phyloP scores from a whole-genome alignment of 441 rosid species.

The Manihot esculenta region DNA sequence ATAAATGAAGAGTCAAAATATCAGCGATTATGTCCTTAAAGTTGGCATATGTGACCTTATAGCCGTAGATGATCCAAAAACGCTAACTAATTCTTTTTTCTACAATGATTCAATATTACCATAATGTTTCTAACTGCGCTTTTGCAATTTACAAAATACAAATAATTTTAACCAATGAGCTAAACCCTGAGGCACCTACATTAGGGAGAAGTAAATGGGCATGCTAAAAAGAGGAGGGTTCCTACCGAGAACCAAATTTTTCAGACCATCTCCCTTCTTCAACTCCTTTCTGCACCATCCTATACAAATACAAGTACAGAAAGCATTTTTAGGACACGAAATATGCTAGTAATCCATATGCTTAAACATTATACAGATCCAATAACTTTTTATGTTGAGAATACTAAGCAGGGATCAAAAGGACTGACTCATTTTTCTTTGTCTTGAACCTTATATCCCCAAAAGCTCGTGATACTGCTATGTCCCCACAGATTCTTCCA shows the following conservation, averaged over 20 bases:
- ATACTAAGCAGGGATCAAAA: constrained; percentile 18
- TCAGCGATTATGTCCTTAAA: not conserved
- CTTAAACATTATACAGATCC: not conserved
- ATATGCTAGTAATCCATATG: not conserved
- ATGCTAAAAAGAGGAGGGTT: not conserved
- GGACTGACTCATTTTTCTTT: constrained; percentile 72
- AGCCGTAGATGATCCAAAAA: not conserved
- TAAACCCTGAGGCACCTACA: not conserved
- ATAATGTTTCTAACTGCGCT: too few species aligned
- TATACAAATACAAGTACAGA: constrained; percentile 31
- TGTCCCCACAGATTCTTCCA: constrained; percentile 95
- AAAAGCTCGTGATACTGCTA: constrained; percentile 93
- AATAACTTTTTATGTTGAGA: not conserved
- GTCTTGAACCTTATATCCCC: constrained; percentile 90
- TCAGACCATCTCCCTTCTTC: constrained; percentile 84
- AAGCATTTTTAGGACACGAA: constrained; percentile 8
- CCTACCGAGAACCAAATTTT: constrained; percentile 79
- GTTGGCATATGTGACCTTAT: not conserved
- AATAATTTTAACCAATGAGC: not conserved
- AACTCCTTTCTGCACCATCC: constrained; percentile 91
- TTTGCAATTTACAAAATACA: too few species aligned
- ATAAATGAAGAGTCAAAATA: too few species aligned
- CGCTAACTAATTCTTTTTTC: not conserved
- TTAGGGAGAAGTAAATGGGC: not conserved
- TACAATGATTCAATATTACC: too few species aligned